phyloP scores from a whole-genome alignment of 106 monocot genomes.

The Hemerocallis citrina region DNA sequence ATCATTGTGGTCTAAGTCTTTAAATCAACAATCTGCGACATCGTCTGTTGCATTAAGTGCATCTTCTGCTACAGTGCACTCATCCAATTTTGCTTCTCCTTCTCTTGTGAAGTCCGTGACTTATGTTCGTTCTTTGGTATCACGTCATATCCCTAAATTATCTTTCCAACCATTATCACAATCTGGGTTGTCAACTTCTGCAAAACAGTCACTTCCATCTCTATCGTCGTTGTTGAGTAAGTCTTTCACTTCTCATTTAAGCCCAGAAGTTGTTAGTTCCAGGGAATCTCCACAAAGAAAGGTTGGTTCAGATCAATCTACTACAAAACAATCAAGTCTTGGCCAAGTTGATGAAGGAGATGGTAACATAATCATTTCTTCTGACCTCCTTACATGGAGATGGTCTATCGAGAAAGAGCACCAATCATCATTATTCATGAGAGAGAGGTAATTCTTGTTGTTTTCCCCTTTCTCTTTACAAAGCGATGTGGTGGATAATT shows the following conservation, averaged over 20 bases:
- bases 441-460: slow-evolving; percentile 38
- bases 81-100: slow-evolving; percentile 58
- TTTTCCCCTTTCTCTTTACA: slow-evolving; percentile 1
- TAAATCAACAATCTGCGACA: slow-evolving; percentile 23
- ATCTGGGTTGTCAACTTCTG: slow-evolving; percentile 36
- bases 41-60: slow-evolving; percentile 23
- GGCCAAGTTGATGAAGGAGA: slow-evolving; percentile 34
- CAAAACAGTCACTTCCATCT: slow-evolving; percentile 60
- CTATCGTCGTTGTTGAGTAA: slow-evolving; percentile 58
- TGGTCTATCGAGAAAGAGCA: slow-evolving; percentile 47
- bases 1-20: slow-evolving; percentile 30
- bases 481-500: neutral
- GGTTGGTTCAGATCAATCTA: slow-evolving; percentile 23
- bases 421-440: slow-evolving; percentile 20
- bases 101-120: slow-evolving; percentile 84
- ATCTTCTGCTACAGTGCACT: slow-evolving; percentile 12
- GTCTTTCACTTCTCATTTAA: slow-evolving; percentile 61
- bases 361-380: slow-evolving; percentile 44
- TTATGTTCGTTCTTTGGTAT: slow-evolving; percentile 87
- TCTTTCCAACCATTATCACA: slow-evolving; percentile 61
- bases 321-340: slow-evolving; percentile 17
- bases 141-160: slow-evolving; percentile 74
- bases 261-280: slow-evolving; percentile 36
- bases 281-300: slow-evolving; percentile 44
- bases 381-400: slow-evolving; percentile 67